Evolutionary conservation across 169 alveolate species (phyloP), one percentile per base, ranked within the genome.

Genomic region (Plasmodium reichenowi): DNA sequence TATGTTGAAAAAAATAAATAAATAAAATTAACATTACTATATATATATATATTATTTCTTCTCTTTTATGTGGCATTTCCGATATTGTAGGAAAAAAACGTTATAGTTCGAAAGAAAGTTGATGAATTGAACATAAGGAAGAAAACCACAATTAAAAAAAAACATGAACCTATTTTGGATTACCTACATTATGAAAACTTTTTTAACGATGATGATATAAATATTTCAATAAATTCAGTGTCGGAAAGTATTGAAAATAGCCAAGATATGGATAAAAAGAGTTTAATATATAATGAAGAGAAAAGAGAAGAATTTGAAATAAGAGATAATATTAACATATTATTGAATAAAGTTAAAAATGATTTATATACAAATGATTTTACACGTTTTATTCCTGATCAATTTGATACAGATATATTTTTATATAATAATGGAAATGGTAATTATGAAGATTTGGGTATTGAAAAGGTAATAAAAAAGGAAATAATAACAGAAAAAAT

Each of bases 151-250:
- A 64, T 24, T 68, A 76, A 50, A 50, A 15, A 26, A 43, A 76
- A 47, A 43, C 32, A 59, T 63, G 29, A 32, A 13, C n/a, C 20
- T 47, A 50, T 64, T 68, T 50, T 66, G 47, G 89, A 76, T 76
- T 76, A 76, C 52, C 43, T 76, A 29, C 89, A 76, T 64, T 76
- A 76, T 64, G 54, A 76, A 47, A 76, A 76, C 67, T 24, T 45
- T 32, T 76, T 76, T 56, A 45, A 63, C 17, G 75, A 76, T 56
- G 78, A 76, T 52, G 32, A 48, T 26, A 29, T 45, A 20, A 52
- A 15, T n/a, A 12, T 48, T 20, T 76, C 89, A 48, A 68, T 32
- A 26, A 52, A 64, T 20, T 76, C 74, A 17, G 32, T 20, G 24
- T 76, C 89, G 10, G 89, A 76, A 20, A 48, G 32, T 52, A 63